These are phyloP conservation scores for Suillus hirtellus DNA, from an alignment of 768 basidiomycete genomes.

Conservation along the genomic window DNA sequence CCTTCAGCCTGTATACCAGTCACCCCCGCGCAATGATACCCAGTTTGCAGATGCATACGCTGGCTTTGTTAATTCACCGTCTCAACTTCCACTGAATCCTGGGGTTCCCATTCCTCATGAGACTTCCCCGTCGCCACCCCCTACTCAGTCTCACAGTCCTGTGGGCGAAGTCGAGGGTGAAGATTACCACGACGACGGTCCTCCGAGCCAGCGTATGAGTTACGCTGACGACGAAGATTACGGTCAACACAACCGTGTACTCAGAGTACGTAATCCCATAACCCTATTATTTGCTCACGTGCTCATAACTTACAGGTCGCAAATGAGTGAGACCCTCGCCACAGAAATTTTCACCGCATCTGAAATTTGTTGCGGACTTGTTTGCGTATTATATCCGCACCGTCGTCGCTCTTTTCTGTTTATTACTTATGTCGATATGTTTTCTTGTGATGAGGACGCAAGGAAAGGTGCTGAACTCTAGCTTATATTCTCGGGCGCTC, in stretches of 20 bases:
- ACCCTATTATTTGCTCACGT: neutral
- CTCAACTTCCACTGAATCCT: conserved; percentile 2
- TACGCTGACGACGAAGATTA: conserved; percentile 33
- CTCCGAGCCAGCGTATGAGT: conserved; percentile 29
- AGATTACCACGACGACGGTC: conserved; percentile 10
- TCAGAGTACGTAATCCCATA: conserved; percentile 25
- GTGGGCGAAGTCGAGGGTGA: conserved; percentile 15
- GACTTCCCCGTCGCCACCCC: conserved; percentile 16
- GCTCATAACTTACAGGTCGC: neutral
- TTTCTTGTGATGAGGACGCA: neutral
- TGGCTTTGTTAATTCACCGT: conserved; percentile 20
- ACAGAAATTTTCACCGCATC: neutral
- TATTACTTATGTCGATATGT: neutral
- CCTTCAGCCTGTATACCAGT: conserved; percentile 28
- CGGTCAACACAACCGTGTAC: conserved; percentile 26
- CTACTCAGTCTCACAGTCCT: conserved; percentile 17
- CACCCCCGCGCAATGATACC: conserved; percentile 26
- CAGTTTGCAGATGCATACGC: conserved; percentile 31
- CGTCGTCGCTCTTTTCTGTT: conserved; percentile 5
- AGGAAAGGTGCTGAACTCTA: neutral
- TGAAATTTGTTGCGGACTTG: neutral
- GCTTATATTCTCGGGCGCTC: neutral
- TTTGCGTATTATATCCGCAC: neutral
- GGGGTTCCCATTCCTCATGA: conserved; percentile 26
- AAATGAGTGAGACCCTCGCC: neutral